A percentile compares a stretch with the other conserved stretches of the same genome.
Evolutionary conservation across 2,329 filamentous ascomycete species (phyloP).

Genomic region (Aspergillus tubingensis): DNA sequence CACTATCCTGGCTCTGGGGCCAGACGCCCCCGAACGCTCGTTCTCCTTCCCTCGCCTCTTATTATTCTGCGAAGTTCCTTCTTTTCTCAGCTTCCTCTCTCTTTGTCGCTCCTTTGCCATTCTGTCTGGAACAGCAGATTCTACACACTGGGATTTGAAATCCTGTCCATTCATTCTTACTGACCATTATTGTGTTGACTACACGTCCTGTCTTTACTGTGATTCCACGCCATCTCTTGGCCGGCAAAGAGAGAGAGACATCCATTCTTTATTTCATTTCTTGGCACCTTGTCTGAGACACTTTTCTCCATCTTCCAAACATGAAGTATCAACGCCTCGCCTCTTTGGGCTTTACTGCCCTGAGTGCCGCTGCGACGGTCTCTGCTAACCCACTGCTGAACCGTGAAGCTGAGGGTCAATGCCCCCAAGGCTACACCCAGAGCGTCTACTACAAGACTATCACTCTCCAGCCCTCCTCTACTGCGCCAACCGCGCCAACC

Average conservation of each 20-base stretch:
- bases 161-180: conserved; percentile 32
- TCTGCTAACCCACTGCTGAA: conserved; percentile 26
- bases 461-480: conserved; percentile 20
- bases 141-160: conserved; percentile 27
- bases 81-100: not conserved
- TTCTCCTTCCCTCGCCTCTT: not conserved
- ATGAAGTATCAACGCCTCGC: conserved; percentile 33
- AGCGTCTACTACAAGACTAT: conserved; percentile 32
- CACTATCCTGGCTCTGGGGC: not conserved
- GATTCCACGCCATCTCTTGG: conserved; percentile 1
- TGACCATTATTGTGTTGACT: conserved; percentile 16
- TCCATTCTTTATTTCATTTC: conserved; percentile 9
- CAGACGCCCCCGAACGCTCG: not conserved
- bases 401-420: conserved; percentile 21
- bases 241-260: conserved; percentile 9
- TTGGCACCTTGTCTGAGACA: not conserved
- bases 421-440: conserved; percentile 30
- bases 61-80: not conserved
- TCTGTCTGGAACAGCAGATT: conserved; percentile 28
- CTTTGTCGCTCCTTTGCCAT: conserved; percentile 9
- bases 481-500: conserved; percentile 16
- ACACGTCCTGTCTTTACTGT: conserved; percentile 24
- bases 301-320: conserved; percentile 2
- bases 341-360: conserved; percentile 26
- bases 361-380: conserved; percentile 27